These are phyloP conservation scores for Plasmodium chabaudi DNA, from an alignment of 169 alveolate species.

Conservation along the genomic window DNA sequence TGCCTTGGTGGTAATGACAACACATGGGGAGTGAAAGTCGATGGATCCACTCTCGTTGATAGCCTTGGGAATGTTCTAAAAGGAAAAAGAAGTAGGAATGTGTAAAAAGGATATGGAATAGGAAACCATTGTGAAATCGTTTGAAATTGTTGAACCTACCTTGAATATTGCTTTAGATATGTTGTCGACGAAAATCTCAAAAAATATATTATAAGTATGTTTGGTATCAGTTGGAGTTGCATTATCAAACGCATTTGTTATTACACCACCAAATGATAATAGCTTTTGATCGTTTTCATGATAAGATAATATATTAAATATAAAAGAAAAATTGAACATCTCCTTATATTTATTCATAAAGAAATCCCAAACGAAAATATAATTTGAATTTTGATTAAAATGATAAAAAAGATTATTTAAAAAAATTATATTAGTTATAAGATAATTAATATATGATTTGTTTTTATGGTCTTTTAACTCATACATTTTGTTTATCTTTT, in stretches of 20 bases:
- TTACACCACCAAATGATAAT: conserved; percentile 58
- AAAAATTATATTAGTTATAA: conserved; percentile 27
- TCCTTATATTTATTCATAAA: conserved; percentile 36
- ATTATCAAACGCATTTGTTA: conserved; percentile 17
- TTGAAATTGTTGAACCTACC: too few species aligned
- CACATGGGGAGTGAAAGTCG: conserved; percentile 74
- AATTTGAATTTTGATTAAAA: conserved; percentile 25
- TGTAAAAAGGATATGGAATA: not conserved
- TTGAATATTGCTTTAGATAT: conserved; percentile 42
- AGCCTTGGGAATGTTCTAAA: conserved; percentile 20
- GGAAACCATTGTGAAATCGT: too few species aligned
- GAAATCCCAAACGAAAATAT: conserved; percentile 44
- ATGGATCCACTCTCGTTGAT: conserved; percentile 1
- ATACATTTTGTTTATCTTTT: conserved; percentile 46
- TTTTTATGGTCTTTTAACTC: conserved; percentile 19
- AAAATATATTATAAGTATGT: conserved; percentile 13
- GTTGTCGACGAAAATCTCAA: conserved; percentile 52
- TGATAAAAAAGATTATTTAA: conserved; percentile 35
- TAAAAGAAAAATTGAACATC: conserved; percentile 26
- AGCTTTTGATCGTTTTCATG: not conserved
- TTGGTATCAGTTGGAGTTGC: not conserved
- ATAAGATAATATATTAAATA: conserved; percentile 15
- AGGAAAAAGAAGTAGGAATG: not conserved
- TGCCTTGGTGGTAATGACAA: conserved; percentile 69
- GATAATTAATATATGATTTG: conserved; percentile 17